Evolutionary conservation across 768 basidiomycete species (phyloP).

Genomic region (Auricularia cornea): DNA sequence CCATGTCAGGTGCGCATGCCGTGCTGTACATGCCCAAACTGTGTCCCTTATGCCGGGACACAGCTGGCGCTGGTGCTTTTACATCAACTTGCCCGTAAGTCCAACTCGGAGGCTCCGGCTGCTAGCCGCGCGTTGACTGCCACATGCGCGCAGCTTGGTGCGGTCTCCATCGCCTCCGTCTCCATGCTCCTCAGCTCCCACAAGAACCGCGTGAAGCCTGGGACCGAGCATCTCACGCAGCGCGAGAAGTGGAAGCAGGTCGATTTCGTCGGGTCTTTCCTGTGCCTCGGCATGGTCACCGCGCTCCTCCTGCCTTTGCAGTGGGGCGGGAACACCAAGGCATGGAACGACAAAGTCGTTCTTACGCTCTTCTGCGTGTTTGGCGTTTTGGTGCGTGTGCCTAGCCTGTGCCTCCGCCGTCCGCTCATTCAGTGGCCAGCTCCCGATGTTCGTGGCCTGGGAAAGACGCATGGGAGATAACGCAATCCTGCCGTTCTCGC

Average conservation of each 20-base stretch:
- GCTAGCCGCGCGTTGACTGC: too few species aligned
- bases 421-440: too few species aligned
- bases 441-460: constrained; percentile 13
- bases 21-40: too few species aligned
- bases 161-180: constrained; percentile 20
- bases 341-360: constrained; percentile 35
- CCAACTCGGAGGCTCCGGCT: constrained; percentile 12
- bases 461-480: constrained; percentile 22
- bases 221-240: constrained; percentile 1
- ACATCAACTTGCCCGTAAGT: constrained; percentile 13
- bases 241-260: constrained; percentile 17
- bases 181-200: constrained; percentile 16
- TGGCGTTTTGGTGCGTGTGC: neutral
- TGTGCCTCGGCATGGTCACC: constrained; percentile 29
- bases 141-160: constrained; percentile 12
- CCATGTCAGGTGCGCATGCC: too few species aligned
- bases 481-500: constrained; percentile 26
- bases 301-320: constrained; percentile 36
- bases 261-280: constrained; percentile 32
- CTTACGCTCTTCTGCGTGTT: constrained; percentile 13
- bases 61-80: constrained; percentile 31
- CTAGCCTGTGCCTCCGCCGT: too few species aligned
- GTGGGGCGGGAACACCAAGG: constrained; percentile 38
- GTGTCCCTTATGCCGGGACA: too few species aligned
- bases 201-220: constrained; percentile 8